Evolutionary conservation across 1,284 basidiomycete genomes (phyloP).

Genomic region (Inonotus obliquus): DNA sequence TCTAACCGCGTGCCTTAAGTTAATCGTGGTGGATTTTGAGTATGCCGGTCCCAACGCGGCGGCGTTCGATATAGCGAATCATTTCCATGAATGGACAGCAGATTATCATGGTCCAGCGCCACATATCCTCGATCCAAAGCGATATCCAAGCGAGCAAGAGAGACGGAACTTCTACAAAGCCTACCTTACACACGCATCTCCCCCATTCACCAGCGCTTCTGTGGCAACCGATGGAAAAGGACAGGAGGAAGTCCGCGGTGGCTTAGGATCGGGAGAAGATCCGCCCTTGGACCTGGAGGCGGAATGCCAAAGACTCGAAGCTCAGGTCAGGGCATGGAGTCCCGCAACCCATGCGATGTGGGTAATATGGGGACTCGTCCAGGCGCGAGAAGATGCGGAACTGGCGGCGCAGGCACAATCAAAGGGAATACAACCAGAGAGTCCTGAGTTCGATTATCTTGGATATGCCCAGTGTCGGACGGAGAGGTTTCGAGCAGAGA

Average conservation of each 20-base stretch:
- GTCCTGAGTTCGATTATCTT: conserved; percentile 77
- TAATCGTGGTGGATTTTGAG: conserved; percentile 95
- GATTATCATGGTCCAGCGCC: conserved; percentile 78
- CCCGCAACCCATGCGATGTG: conserved; percentile 87
- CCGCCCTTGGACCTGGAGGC: conserved; percentile 4
- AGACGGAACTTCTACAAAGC: conserved; percentile 79
- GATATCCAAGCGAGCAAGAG: conserved; percentile 72
- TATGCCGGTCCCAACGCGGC: conserved; percentile 88
- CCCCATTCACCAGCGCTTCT: conserved; percentile 22
- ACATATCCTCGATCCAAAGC: conserved; percentile 62
- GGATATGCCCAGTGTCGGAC: conserved; percentile 65
- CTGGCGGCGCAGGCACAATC: conserved; percentile 36
- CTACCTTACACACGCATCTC: conserved; percentile 57
- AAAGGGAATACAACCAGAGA: conserved; percentile 24
- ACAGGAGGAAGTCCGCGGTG: conserved; percentile 25
- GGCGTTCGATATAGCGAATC: conserved; percentile 92
- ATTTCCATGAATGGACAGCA: conserved; percentile 94
- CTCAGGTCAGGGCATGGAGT: conserved; percentile 80
- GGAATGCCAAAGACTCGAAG: conserved; percentile 47
- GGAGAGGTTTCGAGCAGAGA: conserved; percentile 53
- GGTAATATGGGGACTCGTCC: conserved; percentile 89
- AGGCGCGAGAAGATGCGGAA: conserved; percentile 78
- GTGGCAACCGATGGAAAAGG: conserved; percentile 27
- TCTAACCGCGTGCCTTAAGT: conserved; percentile 37
- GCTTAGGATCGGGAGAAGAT: conserved; percentile 34